Percentiles rank a stretch among this genome's conserved stretches.
Evolutionary conservation across 345 rosid species (phyloP).

Genomic region (Rhizophora apiculata): DNA sequence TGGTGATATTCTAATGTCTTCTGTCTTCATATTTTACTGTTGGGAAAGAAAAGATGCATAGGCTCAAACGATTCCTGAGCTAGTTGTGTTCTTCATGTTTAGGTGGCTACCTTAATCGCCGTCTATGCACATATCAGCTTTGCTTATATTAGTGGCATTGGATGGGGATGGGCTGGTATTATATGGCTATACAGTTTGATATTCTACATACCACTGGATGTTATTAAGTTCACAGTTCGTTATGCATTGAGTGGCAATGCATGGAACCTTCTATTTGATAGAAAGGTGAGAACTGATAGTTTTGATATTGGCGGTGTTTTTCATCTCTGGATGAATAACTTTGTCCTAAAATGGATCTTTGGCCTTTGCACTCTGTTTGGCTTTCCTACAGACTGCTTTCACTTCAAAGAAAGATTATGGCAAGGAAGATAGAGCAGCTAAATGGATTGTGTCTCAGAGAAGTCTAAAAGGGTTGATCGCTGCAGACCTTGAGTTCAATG

Average conservation of each 20-base stretch:
- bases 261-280: slow-evolving; percentile 82
- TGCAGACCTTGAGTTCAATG: slow-evolving; percentile 53
- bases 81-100: slow-evolving; percentile 5
- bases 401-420: slow-evolving; percentile 77
- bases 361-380: neutral
- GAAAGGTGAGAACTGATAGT: slow-evolving; percentile 49
- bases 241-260: slow-evolving; percentile 86
- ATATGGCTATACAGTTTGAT: slow-evolving; percentile 84
- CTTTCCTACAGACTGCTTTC: slow-evolving; percentile 68
- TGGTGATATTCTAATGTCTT: too few relatives aligned
- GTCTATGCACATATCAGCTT: slow-evolving; percentile 79
- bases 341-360: neutral
- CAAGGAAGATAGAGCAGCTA: slow-evolving; percentile 65
- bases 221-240: slow-evolving; percentile 71
- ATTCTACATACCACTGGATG: slow-evolving; percentile 76
- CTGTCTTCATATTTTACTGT: too few relatives aligned
- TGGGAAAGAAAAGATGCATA: neutral
- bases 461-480: slow-evolving; percentile 64
- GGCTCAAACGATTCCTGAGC: neutral
- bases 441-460: slow-evolving; percentile 68
- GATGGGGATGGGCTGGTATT: slow-evolving; percentile 98
- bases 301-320: neutral
- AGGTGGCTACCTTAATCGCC: slow-evolving; percentile 82
- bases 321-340: neutral
- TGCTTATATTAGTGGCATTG: slow-evolving; percentile 81